phyloP scores from a whole-genome alignment of 305 asterid genomes.

The Andrographis paniculata region DNA sequence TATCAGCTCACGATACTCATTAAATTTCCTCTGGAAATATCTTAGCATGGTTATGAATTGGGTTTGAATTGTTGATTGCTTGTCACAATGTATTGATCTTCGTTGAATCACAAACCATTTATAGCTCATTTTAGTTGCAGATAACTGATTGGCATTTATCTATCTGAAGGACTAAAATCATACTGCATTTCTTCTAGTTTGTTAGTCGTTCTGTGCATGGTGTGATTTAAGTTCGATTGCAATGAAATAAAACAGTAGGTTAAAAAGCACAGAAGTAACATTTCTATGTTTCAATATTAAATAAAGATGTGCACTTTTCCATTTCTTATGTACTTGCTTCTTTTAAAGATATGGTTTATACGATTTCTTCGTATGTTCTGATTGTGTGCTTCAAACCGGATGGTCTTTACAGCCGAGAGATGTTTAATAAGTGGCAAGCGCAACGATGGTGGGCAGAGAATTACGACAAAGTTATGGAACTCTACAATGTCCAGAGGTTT shows the following conservation, averaged over 20 bases:
- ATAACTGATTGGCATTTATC: too few relatives aligned
- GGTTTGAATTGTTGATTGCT: background rate
- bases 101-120: too few relatives aligned
- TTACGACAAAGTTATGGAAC: slow-evolving; percentile 73
- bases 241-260: background rate
- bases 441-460: slow-evolving; percentile 92
- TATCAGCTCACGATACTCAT: too few relatives aligned
- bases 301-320: too few relatives aligned
- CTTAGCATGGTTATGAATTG: background rate
- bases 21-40: too few relatives aligned
- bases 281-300: too few relatives aligned
- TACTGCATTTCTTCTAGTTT: too few relatives aligned
- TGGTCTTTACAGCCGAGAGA: slow-evolving; percentile 63
- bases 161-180: too few relatives aligned
- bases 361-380: slow-evolving; percentile 1
- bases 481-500: slow-evolving; percentile 72
- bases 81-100: too few relatives aligned
- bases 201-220: too few relatives aligned
- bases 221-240: background rate
- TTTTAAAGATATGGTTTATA: background rate
- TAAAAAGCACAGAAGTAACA: background rate
- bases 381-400: slow-evolving; percentile 9
- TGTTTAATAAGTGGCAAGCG: slow-evolving; percentile 86
- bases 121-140: too few relatives aligned
- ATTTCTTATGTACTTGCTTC: too few relatives aligned